Evolutionary conservation across 345 rosid genomes (phyloP).

Genomic region (Eucalyptus erythrocorys): DNA sequence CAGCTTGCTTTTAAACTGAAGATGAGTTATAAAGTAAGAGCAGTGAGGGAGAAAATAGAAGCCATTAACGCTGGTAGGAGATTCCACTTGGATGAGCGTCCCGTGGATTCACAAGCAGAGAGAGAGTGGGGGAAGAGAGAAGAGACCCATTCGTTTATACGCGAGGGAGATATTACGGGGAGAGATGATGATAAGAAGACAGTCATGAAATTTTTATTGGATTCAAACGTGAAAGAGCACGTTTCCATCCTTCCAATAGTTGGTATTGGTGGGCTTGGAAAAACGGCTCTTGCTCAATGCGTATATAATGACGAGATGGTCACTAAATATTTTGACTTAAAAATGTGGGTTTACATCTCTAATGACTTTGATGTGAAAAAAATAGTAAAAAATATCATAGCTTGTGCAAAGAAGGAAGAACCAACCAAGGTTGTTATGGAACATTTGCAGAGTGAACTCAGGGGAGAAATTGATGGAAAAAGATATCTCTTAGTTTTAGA

Average conservation of each 20-base stretch:
- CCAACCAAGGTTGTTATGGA: no score
- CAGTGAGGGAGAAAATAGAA: neutral
- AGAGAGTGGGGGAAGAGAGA: neutral
- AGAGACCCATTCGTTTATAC: neutral
- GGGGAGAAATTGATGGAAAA: neutral
- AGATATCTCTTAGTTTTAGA: neutral
- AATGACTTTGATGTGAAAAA: no score
- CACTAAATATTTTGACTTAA: no score
- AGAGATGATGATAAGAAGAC: neutral
- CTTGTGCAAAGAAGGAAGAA: no score
- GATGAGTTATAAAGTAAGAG: neutral
- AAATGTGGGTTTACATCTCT: no score
- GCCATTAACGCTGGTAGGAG: neutral
- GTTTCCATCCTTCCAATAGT: neutral
- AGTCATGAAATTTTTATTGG: neutral
- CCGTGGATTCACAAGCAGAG: neutral
- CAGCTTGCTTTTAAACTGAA: neutral
- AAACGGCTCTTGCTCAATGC: neutral
- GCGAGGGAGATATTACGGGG: accelerated
- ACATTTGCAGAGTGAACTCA: neutral
- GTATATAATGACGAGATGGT: neutral
- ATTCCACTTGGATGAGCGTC: neutral
- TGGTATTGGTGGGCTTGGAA: neutral
- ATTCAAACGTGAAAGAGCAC: no score
- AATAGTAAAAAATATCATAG: no score